Percentiles rank a stretch among this genome's conserved stretches.
Conservation (phyloP, 441 rosid species). For the Hura crepitans region DNA sequence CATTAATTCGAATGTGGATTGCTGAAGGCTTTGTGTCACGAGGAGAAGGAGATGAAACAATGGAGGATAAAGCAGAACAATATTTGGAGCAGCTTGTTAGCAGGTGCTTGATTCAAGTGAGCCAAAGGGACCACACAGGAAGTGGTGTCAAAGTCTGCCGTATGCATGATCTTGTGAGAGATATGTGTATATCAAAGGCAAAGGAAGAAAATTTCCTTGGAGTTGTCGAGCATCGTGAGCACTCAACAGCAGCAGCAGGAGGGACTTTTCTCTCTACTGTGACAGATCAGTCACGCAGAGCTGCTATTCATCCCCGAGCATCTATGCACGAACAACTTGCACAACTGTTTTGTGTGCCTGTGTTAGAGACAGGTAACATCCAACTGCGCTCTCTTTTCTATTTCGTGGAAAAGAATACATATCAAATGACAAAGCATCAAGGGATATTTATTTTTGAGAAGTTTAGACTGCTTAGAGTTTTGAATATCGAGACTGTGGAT, state of each 20-base stretch:
- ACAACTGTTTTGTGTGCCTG: background rate
- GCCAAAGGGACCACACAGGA: constrained; percentile 19
- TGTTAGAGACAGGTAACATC: background rate
- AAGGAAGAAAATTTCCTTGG: constrained; percentile 17
- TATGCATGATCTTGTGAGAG: constrained; percentile 36
- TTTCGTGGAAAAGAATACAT: background rate
- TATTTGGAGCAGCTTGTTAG: constrained; percentile 29
- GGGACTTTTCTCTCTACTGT: background rate
- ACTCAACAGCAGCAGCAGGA: background rate
- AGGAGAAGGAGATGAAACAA: background rate
- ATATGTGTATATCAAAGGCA: constrained; percentile 31
- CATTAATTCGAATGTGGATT: constrained; percentile 2
- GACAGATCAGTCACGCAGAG: constrained; percentile 2
- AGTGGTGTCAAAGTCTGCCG: constrained; percentile 17
- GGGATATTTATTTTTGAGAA: background rate
- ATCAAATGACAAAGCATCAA: background rate
- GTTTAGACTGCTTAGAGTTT: background rate
- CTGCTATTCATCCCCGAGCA: constrained; percentile 16
- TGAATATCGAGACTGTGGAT: background rate
- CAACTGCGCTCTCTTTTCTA: constrained; percentile 15
- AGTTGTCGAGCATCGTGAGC: background rate
- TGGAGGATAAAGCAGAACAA: constrained; percentile 30
- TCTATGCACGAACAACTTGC: background rate
- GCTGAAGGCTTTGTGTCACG: background rate
- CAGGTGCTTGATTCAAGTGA: constrained; percentile 36